A percentile compares a stretch with the other conserved stretches of the same genome.
phyloP scores from a whole-genome alignment of 805 yeast genomes.

The Yamadazyma sp. region DNA sequence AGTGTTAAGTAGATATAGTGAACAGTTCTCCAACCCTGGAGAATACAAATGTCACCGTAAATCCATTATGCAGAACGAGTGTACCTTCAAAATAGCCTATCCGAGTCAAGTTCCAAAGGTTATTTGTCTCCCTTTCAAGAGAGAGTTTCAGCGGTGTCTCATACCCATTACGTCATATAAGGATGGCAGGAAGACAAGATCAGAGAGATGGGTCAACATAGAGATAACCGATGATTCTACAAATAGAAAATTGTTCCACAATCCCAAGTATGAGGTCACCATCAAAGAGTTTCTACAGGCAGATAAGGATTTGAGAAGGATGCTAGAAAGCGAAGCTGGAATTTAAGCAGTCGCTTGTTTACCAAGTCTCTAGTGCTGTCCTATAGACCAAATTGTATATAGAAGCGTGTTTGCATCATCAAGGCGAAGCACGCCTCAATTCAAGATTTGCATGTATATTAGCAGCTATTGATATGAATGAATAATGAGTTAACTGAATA shows the following conservation, averaged over 20 bases:
- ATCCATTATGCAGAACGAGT: constrained; percentile 41
- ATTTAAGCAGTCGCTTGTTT: too few species aligned
- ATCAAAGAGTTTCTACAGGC: constrained; percentile 38
- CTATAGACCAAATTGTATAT: too few species aligned
- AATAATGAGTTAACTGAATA: not conserved
- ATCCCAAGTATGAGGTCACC: constrained; percentile 23
- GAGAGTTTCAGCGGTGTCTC: constrained; percentile 42
- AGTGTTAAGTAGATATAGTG: constrained; percentile 24
- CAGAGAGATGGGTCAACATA: constrained; percentile 36
- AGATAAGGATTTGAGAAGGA: constrained; percentile 35
- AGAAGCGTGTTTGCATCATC: too few species aligned
- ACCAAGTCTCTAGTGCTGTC: too few species aligned
- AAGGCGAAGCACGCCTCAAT: too few species aligned
- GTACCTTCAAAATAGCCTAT: constrained; percentile 35
- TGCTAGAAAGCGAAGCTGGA: constrained; percentile 27
- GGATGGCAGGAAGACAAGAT: constrained; percentile 26
- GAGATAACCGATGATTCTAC: constrained; percentile 38
- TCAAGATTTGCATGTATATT: too few species aligned
- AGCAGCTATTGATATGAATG: too few species aligned
- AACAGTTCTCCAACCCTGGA: constrained; percentile 29
- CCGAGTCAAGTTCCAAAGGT: constrained; percentile 32
- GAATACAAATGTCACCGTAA: constrained; percentile 34
- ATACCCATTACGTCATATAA: constrained; percentile 22
- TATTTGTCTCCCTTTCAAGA: constrained; percentile 43
- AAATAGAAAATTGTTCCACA: constrained; percentile 26